Conservation (phyloP, 2,329 filamentous ascomycete species). For the Macrophomina tecta region DNA sequence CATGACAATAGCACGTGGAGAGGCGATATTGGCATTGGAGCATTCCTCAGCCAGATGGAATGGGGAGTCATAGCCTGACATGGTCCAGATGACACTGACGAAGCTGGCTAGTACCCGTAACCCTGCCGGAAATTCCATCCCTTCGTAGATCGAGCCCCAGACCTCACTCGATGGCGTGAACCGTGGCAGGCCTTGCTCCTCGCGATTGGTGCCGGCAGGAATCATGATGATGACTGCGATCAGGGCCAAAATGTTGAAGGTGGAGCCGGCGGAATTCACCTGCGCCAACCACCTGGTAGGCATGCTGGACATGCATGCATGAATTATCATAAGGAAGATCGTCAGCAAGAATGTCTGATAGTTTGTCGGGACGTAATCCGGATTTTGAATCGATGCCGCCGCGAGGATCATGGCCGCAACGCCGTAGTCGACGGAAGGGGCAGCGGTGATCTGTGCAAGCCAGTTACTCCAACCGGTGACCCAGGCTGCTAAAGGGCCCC, state of each 20-base stretch:
- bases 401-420: conserved; percentile 74
- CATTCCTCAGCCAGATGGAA: conserved; percentile 80
- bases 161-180: conserved; percentile 65
- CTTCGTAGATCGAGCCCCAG: conserved; percentile 70
- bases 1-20: conserved; percentile 73
- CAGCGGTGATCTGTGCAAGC: conserved; percentile 70
- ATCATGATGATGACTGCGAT: conserved; percentile 72
- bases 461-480: conserved; percentile 75
- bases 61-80: conserved; percentile 65
- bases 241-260: conserved; percentile 72
- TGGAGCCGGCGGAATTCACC: conserved; percentile 73
- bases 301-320: conserved; percentile 71
- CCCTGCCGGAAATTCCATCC: conserved; percentile 71
- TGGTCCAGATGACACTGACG: conserved; percentile 73
- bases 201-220: conserved; percentile 62
- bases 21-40: conserved; percentile 72
- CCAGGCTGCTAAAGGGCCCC: conserved; percentile 71
- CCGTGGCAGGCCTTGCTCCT: conserved; percentile 59
- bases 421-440: conserved; percentile 71
- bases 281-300: conserved; percentile 73
- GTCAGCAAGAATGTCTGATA: conserved; percentile 75
- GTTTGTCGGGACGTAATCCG: conserved; percentile 66
- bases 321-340: conserved; percentile 69
- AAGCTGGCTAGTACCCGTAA: conserved; percentile 75
- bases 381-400: conserved; percentile 70